phyloP scores from a whole-genome alignment of 441 rosid species.

The Arabidopsis hybrid region DNA sequence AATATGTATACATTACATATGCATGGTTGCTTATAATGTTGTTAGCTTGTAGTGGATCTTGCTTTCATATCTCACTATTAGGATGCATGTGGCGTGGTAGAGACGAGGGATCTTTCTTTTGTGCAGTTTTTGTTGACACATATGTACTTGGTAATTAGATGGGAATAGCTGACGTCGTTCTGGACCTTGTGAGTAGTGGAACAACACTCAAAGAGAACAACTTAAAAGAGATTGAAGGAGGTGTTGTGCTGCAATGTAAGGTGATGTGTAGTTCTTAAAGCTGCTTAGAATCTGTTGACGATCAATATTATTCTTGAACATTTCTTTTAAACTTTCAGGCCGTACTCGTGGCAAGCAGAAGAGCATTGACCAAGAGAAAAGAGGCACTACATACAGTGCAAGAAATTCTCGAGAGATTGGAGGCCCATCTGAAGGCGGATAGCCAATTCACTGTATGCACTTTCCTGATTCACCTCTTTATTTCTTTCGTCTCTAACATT shows the following conservation, averaged over 20 bases:
- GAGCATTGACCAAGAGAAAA: slow-evolving; percentile 70
- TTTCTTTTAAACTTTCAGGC: slow-evolving; percentile 63
- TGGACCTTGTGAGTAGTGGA: slow-evolving; percentile 99
- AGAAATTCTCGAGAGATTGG: slow-evolving; percentile 95
- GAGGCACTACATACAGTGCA: slow-evolving; percentile 72
- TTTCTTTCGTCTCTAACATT: slow-evolving; percentile 16
- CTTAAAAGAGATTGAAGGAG: slow-evolving; percentile 94
- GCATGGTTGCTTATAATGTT: neutral
- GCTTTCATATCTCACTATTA: too few species aligned
- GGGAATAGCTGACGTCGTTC: slow-evolving; percentile 98
- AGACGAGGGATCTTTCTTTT: too few species aligned
- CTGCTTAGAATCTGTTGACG: slow-evolving; percentile 23
- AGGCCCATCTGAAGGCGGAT: slow-evolving; percentile 94
- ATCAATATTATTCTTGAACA: neutral
- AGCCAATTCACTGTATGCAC: slow-evolving; percentile 79
- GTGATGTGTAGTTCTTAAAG: slow-evolving; percentile 47
- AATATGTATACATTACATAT: neutral
- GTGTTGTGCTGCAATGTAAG: slow-evolving; percentile 94
- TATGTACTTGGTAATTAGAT: slow-evolving; percentile 62
- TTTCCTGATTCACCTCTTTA: neutral
- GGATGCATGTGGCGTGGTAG: too few species aligned
- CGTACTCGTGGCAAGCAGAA: slow-evolving; percentile 85
- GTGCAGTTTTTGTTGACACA: slow-evolving; percentile 17
- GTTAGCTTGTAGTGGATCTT: too few species aligned
- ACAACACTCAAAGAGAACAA: slow-evolving; percentile 93